Conservation (phyloP, 2,329 filamentous ascomycete genomes). For the Trichoderma afroharzianum region DNA sequence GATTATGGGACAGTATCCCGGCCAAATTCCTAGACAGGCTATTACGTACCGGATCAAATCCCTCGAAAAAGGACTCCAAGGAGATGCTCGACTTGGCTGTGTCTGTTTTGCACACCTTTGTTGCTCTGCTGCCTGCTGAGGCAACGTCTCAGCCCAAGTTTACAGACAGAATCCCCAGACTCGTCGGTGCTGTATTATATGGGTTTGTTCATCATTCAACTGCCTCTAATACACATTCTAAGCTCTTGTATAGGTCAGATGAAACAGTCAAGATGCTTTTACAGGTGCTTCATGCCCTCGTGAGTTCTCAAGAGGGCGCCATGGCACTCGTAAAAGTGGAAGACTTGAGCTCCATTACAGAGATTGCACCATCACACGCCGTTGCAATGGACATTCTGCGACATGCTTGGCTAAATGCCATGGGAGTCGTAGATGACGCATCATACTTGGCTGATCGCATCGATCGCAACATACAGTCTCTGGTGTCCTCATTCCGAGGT, state of each 20-base stretch:
- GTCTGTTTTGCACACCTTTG: slow-evolving; percentile 60
- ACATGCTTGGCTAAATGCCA: slow-evolving; percentile 54
- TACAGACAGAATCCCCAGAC: slow-evolving; percentile 48
- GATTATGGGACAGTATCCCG: slow-evolving; percentile 58
- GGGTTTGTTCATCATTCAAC: slow-evolving; percentile 33
- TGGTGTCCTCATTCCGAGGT: slow-evolving; percentile 53
- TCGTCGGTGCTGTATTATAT: slow-evolving; percentile 51
- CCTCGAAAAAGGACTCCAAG: slow-evolving; percentile 43
- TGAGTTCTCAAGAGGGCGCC: slow-evolving; percentile 50
- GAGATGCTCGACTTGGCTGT: slow-evolving; percentile 63
- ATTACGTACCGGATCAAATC: slow-evolving; percentile 49
- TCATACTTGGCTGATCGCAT: slow-evolving; percentile 39
- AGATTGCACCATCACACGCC: slow-evolving; percentile 52
- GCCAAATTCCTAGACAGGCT: slow-evolving; percentile 62
- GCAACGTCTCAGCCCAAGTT: slow-evolving; percentile 45
- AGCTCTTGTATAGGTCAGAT: slow-evolving; percentile 38
- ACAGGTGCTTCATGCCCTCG: slow-evolving; percentile 55
- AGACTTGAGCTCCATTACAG: slow-evolving; percentile 53
- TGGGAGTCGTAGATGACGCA: slow-evolving; percentile 32
- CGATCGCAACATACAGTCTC: slow-evolving; percentile 42
- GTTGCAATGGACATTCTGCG: slow-evolving; percentile 53
- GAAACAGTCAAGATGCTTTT: slow-evolving; percentile 53
- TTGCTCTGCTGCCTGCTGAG: slow-evolving; percentile 51
- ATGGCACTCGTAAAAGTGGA: slow-evolving; percentile 44
- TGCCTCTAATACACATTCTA: neutral